Percentiles rank a stretch among this genome's conserved stretches.
Evolutionary conservation across 1,284 basidiomycete species (phyloP).

Genomic region (Tausonia pullulans): DNA sequence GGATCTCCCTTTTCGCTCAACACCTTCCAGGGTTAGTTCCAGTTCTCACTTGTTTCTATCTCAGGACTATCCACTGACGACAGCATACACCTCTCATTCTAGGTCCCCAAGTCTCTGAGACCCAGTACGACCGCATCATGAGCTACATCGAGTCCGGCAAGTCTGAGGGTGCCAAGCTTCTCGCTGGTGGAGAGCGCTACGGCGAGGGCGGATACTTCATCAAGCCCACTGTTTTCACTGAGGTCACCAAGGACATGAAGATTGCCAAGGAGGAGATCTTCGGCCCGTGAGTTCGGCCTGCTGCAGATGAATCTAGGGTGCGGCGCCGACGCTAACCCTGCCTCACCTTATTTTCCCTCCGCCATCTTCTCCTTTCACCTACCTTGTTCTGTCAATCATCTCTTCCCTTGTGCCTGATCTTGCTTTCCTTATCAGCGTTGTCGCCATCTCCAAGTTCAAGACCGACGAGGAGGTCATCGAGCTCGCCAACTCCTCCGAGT

Average conservation of each 20-base stretch:
- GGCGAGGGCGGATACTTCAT: constrained; percentile 56
- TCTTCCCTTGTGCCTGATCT: no score
- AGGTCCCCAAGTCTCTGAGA: constrained; percentile 68
- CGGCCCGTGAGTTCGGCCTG: constrained; percentile 44
- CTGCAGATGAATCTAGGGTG: no score
- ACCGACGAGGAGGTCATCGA: constrained; percentile 47
- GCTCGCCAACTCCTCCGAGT: constrained; percentile 71
- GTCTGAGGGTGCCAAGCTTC: constrained; percentile 67
- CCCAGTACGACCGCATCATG: constrained; percentile 56
- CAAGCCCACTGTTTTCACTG: constrained; percentile 75
- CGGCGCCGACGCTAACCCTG: no score
- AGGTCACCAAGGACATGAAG: constrained; percentile 64
- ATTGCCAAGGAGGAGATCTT: constrained; percentile 89
- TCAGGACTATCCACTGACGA: no score
- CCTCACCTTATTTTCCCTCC: neutral
- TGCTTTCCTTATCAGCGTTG: no score
- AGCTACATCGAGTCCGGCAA: constrained; percentile 77
- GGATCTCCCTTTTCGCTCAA: constrained; percentile 68
- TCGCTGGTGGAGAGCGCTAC: constrained; percentile 61
- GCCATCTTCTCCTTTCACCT: neutral
- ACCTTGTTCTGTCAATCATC: constrained; percentile 22
- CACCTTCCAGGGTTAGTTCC: constrained; percentile 46
- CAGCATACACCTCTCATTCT: neutral
- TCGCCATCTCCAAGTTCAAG: no score
- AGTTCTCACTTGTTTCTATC: no score